Evolutionary conservation across 495 filamentous ascomycete species (phyloP).

Genomic region (Lophiostoma macrostomum): DNA sequence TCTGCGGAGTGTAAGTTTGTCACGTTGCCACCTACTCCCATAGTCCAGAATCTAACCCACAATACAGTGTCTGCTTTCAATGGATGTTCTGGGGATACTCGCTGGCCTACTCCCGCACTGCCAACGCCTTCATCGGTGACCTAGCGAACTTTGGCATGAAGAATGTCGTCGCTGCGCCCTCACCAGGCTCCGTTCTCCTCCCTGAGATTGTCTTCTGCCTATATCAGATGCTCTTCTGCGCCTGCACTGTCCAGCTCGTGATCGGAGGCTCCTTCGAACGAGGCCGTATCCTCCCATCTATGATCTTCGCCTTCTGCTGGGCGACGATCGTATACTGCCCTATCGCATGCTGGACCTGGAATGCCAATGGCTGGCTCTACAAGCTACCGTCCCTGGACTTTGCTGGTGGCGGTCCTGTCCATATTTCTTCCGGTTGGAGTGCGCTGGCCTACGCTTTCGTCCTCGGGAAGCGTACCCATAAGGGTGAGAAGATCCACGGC

Average conservation of each 20-base stretch:
- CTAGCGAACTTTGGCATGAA: constrained; percentile 55
- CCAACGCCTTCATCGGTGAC: constrained; percentile 53
- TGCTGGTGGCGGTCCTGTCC: constrained; percentile 56
- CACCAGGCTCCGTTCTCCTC: constrained; percentile 47
- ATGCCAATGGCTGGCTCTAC: constrained; percentile 56
- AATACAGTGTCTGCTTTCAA: constrained; percentile 46
- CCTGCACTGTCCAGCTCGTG: constrained; percentile 52
- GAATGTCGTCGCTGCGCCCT: constrained; percentile 51
- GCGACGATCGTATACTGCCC: constrained; percentile 60
- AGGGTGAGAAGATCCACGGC: constrained; percentile 44
- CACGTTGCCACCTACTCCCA: background rate
- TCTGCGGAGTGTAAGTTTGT: constrained; percentile 29
- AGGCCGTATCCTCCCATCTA: constrained; percentile 53
- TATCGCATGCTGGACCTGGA: constrained; percentile 62
- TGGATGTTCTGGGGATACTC: constrained; percentile 62
- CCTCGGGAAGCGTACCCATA: constrained; percentile 52
- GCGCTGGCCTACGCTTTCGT: constrained; percentile 57
- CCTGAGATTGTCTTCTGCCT: constrained; percentile 58
- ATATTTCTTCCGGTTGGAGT: constrained; percentile 54
- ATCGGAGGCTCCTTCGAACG: constrained; percentile 55
- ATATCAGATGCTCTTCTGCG: constrained; percentile 58
- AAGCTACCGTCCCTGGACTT: constrained; percentile 56
- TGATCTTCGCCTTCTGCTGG: constrained; percentile 59
- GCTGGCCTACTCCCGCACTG: constrained; percentile 51
- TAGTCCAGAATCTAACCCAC: background rate